These are phyloP conservation scores for Hymenochaete sp. DNA, from an alignment of 1,284 basidiomycete genomes.

Conservation along the genomic window DNA sequence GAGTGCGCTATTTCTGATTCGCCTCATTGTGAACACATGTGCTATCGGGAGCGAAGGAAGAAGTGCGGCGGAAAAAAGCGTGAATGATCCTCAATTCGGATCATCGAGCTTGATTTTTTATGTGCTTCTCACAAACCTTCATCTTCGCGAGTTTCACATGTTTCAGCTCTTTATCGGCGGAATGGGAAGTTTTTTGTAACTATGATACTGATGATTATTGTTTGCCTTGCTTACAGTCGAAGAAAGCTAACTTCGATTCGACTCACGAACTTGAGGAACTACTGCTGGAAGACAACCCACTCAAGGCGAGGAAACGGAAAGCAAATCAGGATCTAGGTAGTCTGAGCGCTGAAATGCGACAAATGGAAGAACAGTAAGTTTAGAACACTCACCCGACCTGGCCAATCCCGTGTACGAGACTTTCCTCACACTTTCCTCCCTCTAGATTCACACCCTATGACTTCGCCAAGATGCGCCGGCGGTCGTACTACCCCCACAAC, in stretches of 20 bases:
- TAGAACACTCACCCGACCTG: not conserved
- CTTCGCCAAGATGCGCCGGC: constrained; percentile 75
- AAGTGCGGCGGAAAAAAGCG: no score
- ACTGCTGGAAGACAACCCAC: constrained; percentile 90
- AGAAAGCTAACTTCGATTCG: constrained; percentile 99
- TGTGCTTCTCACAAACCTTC: not conserved
- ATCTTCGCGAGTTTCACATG: not conserved
- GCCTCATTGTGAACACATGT: no score
- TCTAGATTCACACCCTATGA: constrained; percentile 72
- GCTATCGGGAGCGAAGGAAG: no score
- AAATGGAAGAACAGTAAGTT: constrained; percentile 96
- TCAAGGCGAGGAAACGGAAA: constrained; percentile 91
- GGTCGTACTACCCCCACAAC: constrained; percentile 75
- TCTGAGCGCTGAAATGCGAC: constrained; percentile 83
- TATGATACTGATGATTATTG: not conserved
- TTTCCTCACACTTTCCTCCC: not conserved
- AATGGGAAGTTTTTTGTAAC: no score
- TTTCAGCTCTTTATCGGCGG: constrained; percentile 6
- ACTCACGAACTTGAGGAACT: constrained; percentile 97
- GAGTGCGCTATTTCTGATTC: constrained; percentile 27
- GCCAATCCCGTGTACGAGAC: not conserved
- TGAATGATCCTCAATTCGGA: no score
- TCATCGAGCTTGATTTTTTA: no score
- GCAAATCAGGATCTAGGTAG: constrained; percentile 76
- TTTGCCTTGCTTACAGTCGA: constrained; percentile 48